Conservation (phyloP, 352 stramenopile species). For the Phytophthora chlamydospora region DNA sequence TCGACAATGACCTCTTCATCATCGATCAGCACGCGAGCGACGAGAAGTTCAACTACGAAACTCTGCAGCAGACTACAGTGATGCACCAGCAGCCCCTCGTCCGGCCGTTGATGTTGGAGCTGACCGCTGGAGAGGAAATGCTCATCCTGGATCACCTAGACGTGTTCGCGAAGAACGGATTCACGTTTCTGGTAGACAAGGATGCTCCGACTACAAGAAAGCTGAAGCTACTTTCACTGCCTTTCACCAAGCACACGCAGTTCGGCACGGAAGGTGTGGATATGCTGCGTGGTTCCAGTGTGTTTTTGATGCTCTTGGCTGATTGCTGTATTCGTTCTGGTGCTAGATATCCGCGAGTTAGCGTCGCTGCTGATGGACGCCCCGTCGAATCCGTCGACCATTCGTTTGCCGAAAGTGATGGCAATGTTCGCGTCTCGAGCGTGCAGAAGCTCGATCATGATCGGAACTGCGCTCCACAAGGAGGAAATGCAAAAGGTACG, state of each 20-base stretch:
- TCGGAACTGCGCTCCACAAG: constrained; percentile 92
- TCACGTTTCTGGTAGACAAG: constrained; percentile 75
- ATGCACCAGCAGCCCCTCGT: constrained; percentile 97
- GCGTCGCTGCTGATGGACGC: constrained; percentile 81
- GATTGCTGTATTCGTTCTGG: not conserved
- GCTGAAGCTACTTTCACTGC: constrained; percentile 79
- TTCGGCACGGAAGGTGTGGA: constrained; percentile 79
- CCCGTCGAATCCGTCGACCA: constrained; percentile 50
- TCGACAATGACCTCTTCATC: constrained; percentile 96
- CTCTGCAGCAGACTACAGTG: constrained; percentile 80
- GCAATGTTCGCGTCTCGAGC: constrained; percentile 96
- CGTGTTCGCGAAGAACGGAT: constrained; percentile 96
- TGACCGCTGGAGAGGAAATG: constrained; percentile 94
- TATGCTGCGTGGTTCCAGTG: not conserved
- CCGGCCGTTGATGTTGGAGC: constrained; percentile 89
- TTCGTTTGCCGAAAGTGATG: constrained; percentile 94
- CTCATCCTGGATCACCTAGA: constrained; percentile 93
- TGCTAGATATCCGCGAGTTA: constrained; percentile 87
- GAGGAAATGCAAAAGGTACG: constrained; percentile 92
- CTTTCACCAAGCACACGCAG: constrained; percentile 88
- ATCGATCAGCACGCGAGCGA: constrained; percentile 99
- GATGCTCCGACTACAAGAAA: constrained; percentile 58
- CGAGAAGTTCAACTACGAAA: constrained; percentile 91
- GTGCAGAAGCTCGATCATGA: constrained; percentile 97
- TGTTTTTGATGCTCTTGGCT: not conserved